These are phyloP conservation scores for Lyophyllum atratum DNA, from an alignment of 768 basidiomycete species.

Conservation along the genomic window DNA sequence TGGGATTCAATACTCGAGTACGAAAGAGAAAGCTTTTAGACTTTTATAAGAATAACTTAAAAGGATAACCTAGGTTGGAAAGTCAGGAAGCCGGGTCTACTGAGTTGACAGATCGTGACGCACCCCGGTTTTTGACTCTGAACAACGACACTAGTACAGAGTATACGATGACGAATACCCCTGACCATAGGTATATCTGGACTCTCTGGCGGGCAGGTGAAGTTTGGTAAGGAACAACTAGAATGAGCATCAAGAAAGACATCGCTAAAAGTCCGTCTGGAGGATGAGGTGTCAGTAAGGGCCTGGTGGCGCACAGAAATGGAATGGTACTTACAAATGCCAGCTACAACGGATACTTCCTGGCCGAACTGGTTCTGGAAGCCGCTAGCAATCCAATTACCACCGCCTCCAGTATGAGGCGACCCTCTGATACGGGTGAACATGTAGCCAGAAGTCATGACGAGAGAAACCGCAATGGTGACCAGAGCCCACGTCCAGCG, in stretches of 20 bases:
- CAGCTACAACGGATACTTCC: conserved; percentile 85
- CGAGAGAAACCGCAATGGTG: conserved; percentile 61
- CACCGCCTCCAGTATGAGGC: conserved; percentile 66
- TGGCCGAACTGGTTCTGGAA: conserved; percentile 91
- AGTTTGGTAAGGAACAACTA: conserved; percentile 77
- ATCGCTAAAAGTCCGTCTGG: conserved; percentile 85
- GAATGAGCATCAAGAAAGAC: conserved; percentile 76
- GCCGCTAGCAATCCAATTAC: conserved; percentile 84
- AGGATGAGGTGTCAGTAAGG: background rate
- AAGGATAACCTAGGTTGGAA: conserved; percentile 65
- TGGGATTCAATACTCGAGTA: background rate
- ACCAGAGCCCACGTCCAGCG: conserved; percentile 77
- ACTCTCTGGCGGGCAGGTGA: conserved; percentile 76
- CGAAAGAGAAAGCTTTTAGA: background rate
- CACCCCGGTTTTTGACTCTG: conserved; percentile 88
- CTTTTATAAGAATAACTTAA: conserved; percentile 61
- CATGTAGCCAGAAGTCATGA: conserved; percentile 96
- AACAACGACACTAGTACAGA: conserved; percentile 87
- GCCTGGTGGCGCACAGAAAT: background rate
- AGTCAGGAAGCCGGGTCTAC: conserved; percentile 1
- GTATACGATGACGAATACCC: conserved; percentile 80
- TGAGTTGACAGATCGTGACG: conserved; percentile 18
- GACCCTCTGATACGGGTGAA: conserved; percentile 88
- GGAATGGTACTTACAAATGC: conserved; percentile 68
- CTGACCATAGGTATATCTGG: conserved; percentile 90